Percentiles rank a stretch among this genome's conserved stretches.
phyloP scores from a whole-genome alignment of 2,329 filamentous ascomycete species.

The Bipolaris gigantea region DNA sequence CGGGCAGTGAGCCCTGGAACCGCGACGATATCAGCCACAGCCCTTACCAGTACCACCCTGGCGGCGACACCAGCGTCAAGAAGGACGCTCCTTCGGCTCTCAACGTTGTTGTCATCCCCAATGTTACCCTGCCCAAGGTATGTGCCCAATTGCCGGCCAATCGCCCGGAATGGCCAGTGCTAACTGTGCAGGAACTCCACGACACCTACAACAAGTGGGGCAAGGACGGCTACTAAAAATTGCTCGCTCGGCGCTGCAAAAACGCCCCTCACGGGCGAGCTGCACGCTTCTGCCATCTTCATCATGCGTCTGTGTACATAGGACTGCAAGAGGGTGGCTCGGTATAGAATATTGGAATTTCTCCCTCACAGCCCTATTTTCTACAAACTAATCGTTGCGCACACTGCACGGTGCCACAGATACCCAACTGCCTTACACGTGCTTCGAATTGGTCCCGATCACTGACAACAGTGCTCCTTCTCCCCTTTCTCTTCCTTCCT shows the following conservation, averaged over 20 bases:
- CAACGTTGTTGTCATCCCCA: slow-evolving; percentile 91
- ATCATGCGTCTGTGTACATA: slow-evolving; percentile 25
- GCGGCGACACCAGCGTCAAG: slow-evolving; percentile 76
- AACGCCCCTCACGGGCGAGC: not conserved
- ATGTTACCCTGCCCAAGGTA: slow-evolving; percentile 84
- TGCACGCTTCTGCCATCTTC: not conserved
- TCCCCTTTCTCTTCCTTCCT: no score
- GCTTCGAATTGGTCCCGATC: not conserved
- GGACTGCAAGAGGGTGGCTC: slow-evolving; percentile 4
- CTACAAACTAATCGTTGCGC: not conserved
- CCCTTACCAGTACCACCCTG: slow-evolving; percentile 71
- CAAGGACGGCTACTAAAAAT: slow-evolving; percentile 78
- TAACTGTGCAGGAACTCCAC: slow-evolving; percentile 70
- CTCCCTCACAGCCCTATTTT: not conserved
- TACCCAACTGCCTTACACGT: not conserved
- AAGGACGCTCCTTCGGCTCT: slow-evolving; percentile 93
- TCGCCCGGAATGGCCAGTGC: not conserved
- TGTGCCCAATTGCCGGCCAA: not conserved
- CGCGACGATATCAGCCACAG: slow-evolving; percentile 54
- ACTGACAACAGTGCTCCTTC: not conserved
- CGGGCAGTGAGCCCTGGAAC: slow-evolving; percentile 90
- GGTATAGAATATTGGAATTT: slow-evolving; percentile 8
- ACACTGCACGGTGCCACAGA: not conserved
- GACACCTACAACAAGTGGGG: slow-evolving; percentile 99
- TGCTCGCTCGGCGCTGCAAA: not conserved